These are phyloP conservation scores for Hansfordia pulvinata DNA, from an alignment of 2,329 filamentous ascomycete genomes.

Conservation along the genomic window DNA sequence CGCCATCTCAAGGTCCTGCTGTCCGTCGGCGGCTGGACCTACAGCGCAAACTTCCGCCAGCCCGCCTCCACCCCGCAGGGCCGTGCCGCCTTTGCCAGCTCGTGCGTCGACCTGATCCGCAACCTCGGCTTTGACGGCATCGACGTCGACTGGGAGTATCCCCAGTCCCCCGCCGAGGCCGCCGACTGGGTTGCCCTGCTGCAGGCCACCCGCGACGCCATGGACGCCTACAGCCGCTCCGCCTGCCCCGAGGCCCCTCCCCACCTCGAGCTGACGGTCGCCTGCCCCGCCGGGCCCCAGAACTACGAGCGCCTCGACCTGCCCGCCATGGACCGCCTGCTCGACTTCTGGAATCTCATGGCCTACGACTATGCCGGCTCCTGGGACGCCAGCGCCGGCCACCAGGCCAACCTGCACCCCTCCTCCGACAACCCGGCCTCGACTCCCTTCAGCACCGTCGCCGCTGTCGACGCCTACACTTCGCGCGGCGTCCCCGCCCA, in stretches of 20 bases:
- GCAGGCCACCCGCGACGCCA: slow-evolving; percentile 36
- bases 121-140: slow-evolving; percentile 67
- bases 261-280: slow-evolving; percentile 53
- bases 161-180: slow-evolving; percentile 39
- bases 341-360: slow-evolving; percentile 76
- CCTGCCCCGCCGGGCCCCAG: slow-evolving; percentile 46
- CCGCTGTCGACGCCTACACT: slow-evolving; percentile 60
- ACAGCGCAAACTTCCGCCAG: slow-evolving; percentile 67
- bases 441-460: slow-evolving; percentile 68
- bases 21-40: slow-evolving; percentile 88
- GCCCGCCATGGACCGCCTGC: slow-evolving; percentile 46
- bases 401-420: slow-evolving; percentile 68
- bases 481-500: slow-evolving; percentile 44
- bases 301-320: slow-evolving; percentile 52
- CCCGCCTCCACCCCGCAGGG: slow-evolving; percentile 60
- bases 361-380: slow-evolving; percentile 79
- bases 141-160: slow-evolving; percentile 59
- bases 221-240: slow-evolving; percentile 40
- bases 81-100: slow-evolving; percentile 57
- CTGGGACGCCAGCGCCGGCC: slow-evolving; percentile 60
- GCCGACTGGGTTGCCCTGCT: slow-evolving; percentile 46
- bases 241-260: slow-evolving; percentile 20
- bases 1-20: slow-evolving; percentile 76
- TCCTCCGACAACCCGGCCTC: slow-evolving; percentile 39
- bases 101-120: slow-evolving; percentile 62